Percentiles rank a stretch among this genome's conserved stretches.
phyloP scores from a whole-genome alignment of 2,329 filamentous ascomycete species.

The Aspergillus fischeri region DNA sequence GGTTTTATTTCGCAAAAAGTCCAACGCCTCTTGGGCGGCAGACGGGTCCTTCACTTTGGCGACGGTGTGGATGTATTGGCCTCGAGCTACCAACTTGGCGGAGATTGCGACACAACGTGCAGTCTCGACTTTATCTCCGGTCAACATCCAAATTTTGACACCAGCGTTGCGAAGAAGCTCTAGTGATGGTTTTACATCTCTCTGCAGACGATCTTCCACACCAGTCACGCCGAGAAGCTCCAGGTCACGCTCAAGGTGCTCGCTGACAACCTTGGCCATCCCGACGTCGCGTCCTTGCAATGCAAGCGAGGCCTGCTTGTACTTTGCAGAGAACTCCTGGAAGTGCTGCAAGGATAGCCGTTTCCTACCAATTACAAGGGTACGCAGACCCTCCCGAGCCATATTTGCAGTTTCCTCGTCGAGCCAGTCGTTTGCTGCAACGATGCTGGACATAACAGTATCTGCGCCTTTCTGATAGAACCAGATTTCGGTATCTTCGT shows the following conservation, averaged over 20 bases:
- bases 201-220: constrained; percentile 94
- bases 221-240: constrained; percentile 96
- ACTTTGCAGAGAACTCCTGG: constrained; percentile 68
- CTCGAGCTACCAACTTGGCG: constrained; percentile 86
- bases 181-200: constrained; percentile 89
- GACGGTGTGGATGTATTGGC: constrained; percentile 94
- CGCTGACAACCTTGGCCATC: constrained; percentile 74
- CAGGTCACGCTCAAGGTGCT: constrained; percentile 79
- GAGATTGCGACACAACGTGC: constrained; percentile 93
- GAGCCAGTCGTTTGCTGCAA: constrained; percentile 94
- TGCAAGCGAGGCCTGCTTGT: constrained; percentile 75
- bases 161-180: constrained; percentile 94
- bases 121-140: constrained; percentile 97
- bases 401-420: constrained; percentile 99
- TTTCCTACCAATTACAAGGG: constrained; percentile 91
- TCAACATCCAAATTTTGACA: constrained; percentile 99
- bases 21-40: constrained; percentile 79
- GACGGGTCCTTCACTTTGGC: constrained; percentile 79
- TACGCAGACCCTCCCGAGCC: constrained; percentile 92
- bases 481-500: constrained; percentile 76
- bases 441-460: constrained; percentile 95
- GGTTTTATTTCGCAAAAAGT: constrained; percentile 78
- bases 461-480: constrained; percentile 99
- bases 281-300: constrained; percentile 74
- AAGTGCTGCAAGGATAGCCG: constrained; percentile 75